Evolutionary conservation across 2,329 filamentous ascomycete species (phyloP).

Genomic region (Aspergillus novoparasiticus): DNA sequence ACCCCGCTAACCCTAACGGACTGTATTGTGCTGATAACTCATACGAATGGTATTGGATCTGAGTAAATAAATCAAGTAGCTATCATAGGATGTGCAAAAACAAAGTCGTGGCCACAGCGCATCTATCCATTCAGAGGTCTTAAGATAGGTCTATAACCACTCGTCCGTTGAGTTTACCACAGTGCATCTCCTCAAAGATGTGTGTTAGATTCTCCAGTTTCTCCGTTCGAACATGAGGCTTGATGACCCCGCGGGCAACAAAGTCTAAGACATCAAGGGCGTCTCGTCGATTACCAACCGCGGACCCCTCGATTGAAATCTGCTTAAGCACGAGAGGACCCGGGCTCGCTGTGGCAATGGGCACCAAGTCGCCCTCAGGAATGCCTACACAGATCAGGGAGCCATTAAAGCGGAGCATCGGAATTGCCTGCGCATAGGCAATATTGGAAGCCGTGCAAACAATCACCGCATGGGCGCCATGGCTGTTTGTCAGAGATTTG

Average conservation of each 20-base stretch:
- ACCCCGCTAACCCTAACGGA: too few relatives aligned
- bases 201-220: neutral
- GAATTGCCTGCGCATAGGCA: conserved; percentile 52
- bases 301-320: neutral
- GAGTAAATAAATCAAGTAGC: too few relatives aligned
- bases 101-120: too few relatives aligned
- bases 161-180: neutral
- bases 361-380: conserved; percentile 38
- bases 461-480: conserved; percentile 63
- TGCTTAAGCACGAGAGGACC: neutral
- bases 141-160: neutral
- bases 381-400: conserved; percentile 56
- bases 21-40: too few relatives aligned
- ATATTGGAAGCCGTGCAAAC: conserved; percentile 55
- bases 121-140: too few relatives aligned
- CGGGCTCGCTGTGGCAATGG: neutral
- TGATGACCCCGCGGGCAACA: neutral
- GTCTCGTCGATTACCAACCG: neutral
- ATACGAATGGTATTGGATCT: too few relatives aligned
- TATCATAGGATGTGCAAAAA: too few relatives aligned
- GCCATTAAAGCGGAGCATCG: conserved; percentile 51
- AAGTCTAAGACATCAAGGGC: neutral
- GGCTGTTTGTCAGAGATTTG: conserved; percentile 56
- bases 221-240: neutral
- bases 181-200: neutral